These are phyloP conservation scores for Leccinum disarticulatum DNA, from an alignment of 768 basidiomycete genomes.

Conservation along the genomic window DNA sequence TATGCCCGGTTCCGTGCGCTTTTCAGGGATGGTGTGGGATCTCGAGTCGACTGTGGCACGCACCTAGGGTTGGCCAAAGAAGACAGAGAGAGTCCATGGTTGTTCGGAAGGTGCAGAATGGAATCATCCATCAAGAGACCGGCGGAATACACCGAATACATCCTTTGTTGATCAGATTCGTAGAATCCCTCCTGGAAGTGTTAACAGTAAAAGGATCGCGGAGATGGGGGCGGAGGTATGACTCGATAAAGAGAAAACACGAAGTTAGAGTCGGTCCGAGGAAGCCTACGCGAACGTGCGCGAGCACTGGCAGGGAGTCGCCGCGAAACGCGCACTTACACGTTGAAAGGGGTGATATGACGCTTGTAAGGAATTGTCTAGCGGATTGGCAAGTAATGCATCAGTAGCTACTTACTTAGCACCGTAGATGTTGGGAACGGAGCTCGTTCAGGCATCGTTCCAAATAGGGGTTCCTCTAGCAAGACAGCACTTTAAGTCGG, in stretches of 20 bases:
- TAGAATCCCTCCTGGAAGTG: background rate
- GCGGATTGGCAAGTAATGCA: background rate
- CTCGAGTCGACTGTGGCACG: background rate
- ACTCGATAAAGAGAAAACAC: background rate
- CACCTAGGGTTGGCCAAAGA: background rate
- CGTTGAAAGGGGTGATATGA: background rate
- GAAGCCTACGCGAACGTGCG: constrained; percentile 3
- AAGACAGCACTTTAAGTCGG: background rate
- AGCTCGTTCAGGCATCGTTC: background rate
- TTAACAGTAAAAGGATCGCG: background rate
- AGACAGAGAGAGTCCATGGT: background rate
- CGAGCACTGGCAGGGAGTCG: background rate
- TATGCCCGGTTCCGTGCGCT: background rate
- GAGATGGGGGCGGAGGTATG: background rate
- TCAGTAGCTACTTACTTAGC: background rate
- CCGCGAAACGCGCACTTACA: background rate
- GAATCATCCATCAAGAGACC: background rate
- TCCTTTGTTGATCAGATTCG: too few relatives aligned
- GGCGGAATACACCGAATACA: background rate
- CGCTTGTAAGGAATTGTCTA: background rate
- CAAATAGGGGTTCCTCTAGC: background rate
- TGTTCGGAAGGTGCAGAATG: background rate
- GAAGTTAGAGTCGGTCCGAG: background rate
- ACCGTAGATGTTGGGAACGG: background rate
- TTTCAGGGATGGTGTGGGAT: background rate